Percentiles rank a stretch among this genome's conserved stretches.
phyloP scores from a whole-genome alignment of 345 rosid species.

The Eucalyptus curtisii region DNA sequence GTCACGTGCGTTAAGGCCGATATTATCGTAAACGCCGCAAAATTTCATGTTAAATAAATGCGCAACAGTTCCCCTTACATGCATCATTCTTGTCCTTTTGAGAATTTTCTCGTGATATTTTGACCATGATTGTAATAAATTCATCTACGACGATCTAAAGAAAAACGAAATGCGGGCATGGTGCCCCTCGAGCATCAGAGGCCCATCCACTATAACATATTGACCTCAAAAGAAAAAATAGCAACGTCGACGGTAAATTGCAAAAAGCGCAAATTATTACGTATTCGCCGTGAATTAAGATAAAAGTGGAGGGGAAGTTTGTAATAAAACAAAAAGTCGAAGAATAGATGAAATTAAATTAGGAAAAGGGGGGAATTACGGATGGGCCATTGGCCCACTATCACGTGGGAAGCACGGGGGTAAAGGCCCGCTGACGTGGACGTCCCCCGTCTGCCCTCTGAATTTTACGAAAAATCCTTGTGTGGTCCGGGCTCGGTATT shows the following conservation, averaged over 20 bases:
- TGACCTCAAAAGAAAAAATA: neutral
- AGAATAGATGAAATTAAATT: neutral
- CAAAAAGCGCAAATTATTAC: neutral
- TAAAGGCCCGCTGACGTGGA: neutral
- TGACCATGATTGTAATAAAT: neutral
- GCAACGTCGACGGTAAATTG: neutral
- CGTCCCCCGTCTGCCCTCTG: neutral
- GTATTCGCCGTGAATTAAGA: neutral
- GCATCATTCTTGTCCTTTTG: neutral
- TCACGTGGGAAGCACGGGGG: slow-evolving; percentile 3
- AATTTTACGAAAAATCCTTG: neutral
- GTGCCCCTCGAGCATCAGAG: neutral
- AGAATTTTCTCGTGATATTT: neutral
- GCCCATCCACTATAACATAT: neutral
- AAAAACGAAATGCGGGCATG: neutral
- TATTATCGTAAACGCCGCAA: neutral
- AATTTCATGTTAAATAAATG: neutral
- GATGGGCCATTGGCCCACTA: neutral
- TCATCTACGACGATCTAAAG: neutral
- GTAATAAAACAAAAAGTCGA: neutral
- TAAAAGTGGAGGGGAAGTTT: neutral
- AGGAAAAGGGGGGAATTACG: neutral
- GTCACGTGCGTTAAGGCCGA: neutral
- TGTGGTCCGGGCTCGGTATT: neutral
- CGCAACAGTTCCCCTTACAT: neutral